Base-by-base conservation (phyloP, 1,139 yeast genomes). In the Nakaseomyces kungkrabaensis region DNA sequence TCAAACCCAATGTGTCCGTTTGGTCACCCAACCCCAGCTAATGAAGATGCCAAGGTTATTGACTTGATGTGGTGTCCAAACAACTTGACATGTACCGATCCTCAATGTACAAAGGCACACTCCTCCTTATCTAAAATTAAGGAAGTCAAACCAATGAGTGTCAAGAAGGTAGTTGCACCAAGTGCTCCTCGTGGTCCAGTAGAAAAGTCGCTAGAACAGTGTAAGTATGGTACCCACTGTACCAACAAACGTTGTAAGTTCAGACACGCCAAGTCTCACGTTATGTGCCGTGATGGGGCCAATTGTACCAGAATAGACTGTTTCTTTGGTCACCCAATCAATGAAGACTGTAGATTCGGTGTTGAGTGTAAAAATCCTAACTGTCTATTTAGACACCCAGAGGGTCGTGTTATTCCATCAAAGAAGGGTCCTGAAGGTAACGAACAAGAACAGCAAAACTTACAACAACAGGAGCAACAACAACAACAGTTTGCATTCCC, bases 11-110 rank as follows among this genome's bases (percentile, higher is more conserved):
- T 77, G 54, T 88, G 96, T 71, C 88, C 89, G 27, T 87, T 82
- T 71, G 96, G 90, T 31, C 96, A 88, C 63, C 96, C 96, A 46
- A 86, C 96, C 1, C 94, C 95, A 1, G 85, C 88, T 13, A 86
- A 85, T 66, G 78, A 76, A 52, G 79, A 77, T 52, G 88, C 89
- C 26, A 79, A 81, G 58, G 87, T 88, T 37, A 72, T 77, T 26
- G 75, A 76, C 24, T 71, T 80, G 51, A 82, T 81, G 56, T 86
- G 95, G 95, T 88, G 96, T 71, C 72, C 81, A 29, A 79, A 73
- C 46, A 88, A 86, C 54, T 76, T 82, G 56, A 68, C 69, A 32
- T 88, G 96, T 70, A 61, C 68, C 43, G 79, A 87, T 63, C 64
- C 74, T 1, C 59, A 61, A 22, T 88, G 96, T 69, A 72, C 72